Base-by-base conservation (phyloP, 2,329 filamentous ascomycete species). In the Chrysoporthe austroafricana region DNA sequence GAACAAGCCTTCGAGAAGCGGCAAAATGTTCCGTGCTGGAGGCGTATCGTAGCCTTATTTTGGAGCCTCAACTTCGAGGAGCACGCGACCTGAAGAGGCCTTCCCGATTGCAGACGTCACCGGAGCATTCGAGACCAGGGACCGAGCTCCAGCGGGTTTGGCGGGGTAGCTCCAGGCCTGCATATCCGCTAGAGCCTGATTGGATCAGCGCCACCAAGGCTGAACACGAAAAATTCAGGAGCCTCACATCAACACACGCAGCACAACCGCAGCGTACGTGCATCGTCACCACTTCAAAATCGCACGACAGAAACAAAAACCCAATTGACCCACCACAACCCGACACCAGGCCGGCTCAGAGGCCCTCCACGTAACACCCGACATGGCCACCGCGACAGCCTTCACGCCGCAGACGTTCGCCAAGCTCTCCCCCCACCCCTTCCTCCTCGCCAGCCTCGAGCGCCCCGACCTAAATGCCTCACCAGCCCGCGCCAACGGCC, bases 371-470 rank as follows among this genome's bases (percentile, higher is more conserved):
- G n/a, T 9, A 44, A 71, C 52, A 0, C 13, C 32, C 9, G 39
- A 71, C 52, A 80, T 80, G 79, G 75, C 77, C n/a, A 66, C 77
- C 1, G 71, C 77, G n/a, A 74, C 76, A 52, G 83, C 83, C 64
- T 79, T 87, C 66, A 80, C 84, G 57, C 81, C 91, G 75, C 82
- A 91, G 73, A 90, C 93, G 74, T 97, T 97, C 79, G 93, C 94
- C 68, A 94, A 94, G 75, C 90, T 97, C 76, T 93, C 93, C 46
- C 94, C 96, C 5, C 90, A 93, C 73, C 91, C 93, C 9, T 97
- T 93, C 81, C 90, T 98, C 70, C 91, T 96, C 76, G 92, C 94
- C 63, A 96, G 96, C 79, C 91, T 98, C 74, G 86, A 91, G 71
- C 59, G 42, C 7, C 36, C 57, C n/a, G 36, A 60, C 11, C 6